phyloP scores from a whole-genome alignment of 2,329 filamentous ascomycete genomes.

The Chaetomiaceae sp. region DNA sequence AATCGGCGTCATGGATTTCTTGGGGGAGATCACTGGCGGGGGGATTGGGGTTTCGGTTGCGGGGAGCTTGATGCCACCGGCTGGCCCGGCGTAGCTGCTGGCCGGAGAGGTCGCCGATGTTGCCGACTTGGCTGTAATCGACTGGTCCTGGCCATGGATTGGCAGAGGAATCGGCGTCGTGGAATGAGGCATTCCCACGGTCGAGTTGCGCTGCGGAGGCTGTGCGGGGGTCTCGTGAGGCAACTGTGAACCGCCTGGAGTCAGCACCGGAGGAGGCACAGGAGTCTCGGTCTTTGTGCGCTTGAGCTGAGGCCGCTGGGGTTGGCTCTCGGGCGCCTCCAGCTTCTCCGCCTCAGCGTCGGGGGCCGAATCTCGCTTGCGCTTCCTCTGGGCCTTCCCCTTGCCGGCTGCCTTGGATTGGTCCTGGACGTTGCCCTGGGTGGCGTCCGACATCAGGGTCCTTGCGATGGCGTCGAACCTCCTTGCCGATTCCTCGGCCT shows the following conservation, averaged over 20 bases:
- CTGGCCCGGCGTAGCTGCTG: slow-evolving; percentile 20
- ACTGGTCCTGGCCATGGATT: slow-evolving; percentile 29
- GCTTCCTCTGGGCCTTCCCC: slow-evolving; percentile 30
- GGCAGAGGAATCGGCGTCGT: slow-evolving; percentile 36
- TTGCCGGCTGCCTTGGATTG: slow-evolving; percentile 21
- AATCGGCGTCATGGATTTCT: slow-evolving; percentile 34
- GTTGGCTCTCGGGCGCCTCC: slow-evolving; percentile 19
- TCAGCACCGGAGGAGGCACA: slow-evolving; percentile 33
- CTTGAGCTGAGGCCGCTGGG: slow-evolving; percentile 30
- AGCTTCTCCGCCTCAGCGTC: slow-evolving; percentile 30
- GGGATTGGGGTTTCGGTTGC: slow-evolving; percentile 31
- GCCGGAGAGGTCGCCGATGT: slow-evolving; percentile 28
- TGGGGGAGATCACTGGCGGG: slow-evolving; percentile 29
- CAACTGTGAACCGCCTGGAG: slow-evolving; percentile 20
- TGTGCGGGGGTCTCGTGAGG: slow-evolving; percentile 26
- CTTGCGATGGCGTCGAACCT: slow-evolving; percentile 30
- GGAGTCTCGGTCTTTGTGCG: slow-evolving; percentile 38
- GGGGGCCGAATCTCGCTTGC: slow-evolving; percentile 33
- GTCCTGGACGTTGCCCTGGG: slow-evolving; percentile 12
- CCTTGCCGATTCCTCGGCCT: slow-evolving; percentile 43
- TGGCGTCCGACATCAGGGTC: slow-evolving; percentile 26
- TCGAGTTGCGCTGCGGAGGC: slow-evolving; percentile 12
- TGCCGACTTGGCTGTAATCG: slow-evolving; percentile 27
- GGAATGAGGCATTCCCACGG: slow-evolving; percentile 25
- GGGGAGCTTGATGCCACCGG: slow-evolving; percentile 28